These are phyloP conservation scores for Kwoniella bestiolae DNA, from an alignment of 768 basidiomycete species.

Conservation along the genomic window DNA sequence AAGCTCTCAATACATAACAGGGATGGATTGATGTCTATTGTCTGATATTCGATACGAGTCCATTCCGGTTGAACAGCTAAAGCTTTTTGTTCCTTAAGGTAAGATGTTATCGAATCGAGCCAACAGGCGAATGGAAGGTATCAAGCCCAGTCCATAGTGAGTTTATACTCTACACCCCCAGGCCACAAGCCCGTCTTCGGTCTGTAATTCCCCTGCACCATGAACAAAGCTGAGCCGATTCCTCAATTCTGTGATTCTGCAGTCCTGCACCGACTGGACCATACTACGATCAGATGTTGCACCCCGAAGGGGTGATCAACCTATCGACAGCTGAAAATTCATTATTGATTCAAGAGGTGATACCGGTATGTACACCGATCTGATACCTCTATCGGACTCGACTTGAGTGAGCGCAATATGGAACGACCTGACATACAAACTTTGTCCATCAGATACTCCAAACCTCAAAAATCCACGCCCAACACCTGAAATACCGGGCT, in stretches of 20 bases:
- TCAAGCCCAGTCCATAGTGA: not conserved
- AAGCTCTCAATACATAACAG: too few species aligned
- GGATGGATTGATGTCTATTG: too few species aligned
- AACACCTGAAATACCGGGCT: constrained; percentile 13
- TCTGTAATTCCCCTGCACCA: too few species aligned
- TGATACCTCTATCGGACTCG: too few species aligned
- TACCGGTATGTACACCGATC: constrained; percentile 16
- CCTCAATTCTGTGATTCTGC: not conserved
- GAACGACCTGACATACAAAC: too few species aligned
- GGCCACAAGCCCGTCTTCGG: too few species aligned
- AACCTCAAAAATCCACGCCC: not conserved
- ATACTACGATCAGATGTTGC: constrained; percentile 11
- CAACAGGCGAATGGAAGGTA: not conserved
- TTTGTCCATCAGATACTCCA: constrained; percentile 12
- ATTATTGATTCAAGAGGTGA: not conserved
- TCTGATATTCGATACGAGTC: not conserved
- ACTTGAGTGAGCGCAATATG: too few species aligned
- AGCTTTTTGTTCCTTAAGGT: too few species aligned
- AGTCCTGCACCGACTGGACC: constrained; percentile 12
- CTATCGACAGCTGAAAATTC: constrained; percentile 19
- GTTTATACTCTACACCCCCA: not conserved
- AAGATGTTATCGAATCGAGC: not conserved
- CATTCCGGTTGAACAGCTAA: too few species aligned
- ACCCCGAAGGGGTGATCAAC: constrained; percentile 15
- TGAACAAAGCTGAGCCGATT: not conserved